Evolutionary conservation across 176 grass and related monocot genomes (phyloP).

Genomic region (Rhynchospora pubera): DNA sequence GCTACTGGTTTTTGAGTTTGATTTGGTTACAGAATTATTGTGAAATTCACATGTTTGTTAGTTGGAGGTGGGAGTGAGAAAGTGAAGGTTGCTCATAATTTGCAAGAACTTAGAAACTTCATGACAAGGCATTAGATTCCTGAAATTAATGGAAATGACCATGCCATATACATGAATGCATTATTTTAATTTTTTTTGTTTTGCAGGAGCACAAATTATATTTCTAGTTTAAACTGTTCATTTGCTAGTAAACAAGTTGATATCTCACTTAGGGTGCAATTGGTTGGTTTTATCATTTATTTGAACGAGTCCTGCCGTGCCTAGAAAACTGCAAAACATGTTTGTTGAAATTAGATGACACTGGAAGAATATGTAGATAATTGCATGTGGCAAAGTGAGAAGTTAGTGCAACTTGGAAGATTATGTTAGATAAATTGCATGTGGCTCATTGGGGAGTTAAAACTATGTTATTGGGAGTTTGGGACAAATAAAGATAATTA

Average conservation of each 20-base stretch:
- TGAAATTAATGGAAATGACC: conserved; percentile 1
- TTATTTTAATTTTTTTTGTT: not conserved
- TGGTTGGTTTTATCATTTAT: not conserved
- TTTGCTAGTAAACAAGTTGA: not conserved
- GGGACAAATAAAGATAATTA: not conserved
- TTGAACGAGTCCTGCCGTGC: not conserved
- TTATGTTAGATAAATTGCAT: not conserved
- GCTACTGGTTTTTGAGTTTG: not conserved
- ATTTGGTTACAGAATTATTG: not conserved
- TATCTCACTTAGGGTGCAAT: not conserved
- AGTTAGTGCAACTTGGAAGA: not conserved
- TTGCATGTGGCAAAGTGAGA: not conserved
- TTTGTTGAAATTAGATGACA: not conserved
- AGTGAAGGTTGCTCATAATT: not conserved
- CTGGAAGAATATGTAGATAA: not conserved
- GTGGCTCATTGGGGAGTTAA: not conserved
- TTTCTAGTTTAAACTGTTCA: not conserved
- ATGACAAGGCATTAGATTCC: not conserved
- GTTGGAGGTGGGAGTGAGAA: not conserved
- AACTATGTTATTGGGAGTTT: not conserved
- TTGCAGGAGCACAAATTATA: not conserved
- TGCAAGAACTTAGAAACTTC: not conserved
- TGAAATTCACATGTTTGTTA: not conserved
- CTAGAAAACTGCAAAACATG: conserved; percentile 3
- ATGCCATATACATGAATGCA: not conserved